Conservation (phyloP, 306 rosid genomes). For the Lupinus albus region DNA sequence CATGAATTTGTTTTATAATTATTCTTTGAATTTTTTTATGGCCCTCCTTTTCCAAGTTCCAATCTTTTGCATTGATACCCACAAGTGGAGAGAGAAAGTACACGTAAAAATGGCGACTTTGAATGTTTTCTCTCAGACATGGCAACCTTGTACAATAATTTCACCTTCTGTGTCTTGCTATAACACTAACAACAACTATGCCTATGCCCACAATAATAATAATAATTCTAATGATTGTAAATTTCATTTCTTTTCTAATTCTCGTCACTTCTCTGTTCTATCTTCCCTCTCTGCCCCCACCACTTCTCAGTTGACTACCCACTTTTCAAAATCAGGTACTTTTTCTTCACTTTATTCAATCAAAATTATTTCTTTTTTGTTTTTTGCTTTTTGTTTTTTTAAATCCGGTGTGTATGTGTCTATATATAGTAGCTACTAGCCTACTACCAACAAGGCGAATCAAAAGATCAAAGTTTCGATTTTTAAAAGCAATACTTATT, state of each 20-base stretch:
- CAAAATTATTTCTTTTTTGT: no score
- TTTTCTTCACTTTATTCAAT: conserved; percentile 18
- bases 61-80: conserved; percentile 13
- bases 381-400: neutral
- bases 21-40: conserved; percentile 25
- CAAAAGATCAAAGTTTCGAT: no score
- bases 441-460: no score
- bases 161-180: conserved; percentile 40
- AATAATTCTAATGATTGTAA: conserved; percentile 36
- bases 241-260: conserved; percentile 35
- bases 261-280: conserved; percentile 11
- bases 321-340: conserved; percentile 61
- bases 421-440: no score
- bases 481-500: no score
- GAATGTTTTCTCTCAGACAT: conserved; percentile 60
- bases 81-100: neutral
- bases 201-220: neutral
- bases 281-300: conserved; percentile 32
- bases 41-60: conserved; percentile 36
- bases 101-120: conserved; percentile 56
- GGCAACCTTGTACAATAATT: conserved; percentile 42
- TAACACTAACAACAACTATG: neutral
- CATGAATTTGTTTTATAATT: neutral
- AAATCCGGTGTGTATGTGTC: neutral
- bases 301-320: conserved; percentile 41